Evolutionary conservation across 2,329 filamentous ascomycete genomes (phyloP), one percentile per base, ranked within the genome.

Genomic region (Arachnomyces sp.): DNA sequence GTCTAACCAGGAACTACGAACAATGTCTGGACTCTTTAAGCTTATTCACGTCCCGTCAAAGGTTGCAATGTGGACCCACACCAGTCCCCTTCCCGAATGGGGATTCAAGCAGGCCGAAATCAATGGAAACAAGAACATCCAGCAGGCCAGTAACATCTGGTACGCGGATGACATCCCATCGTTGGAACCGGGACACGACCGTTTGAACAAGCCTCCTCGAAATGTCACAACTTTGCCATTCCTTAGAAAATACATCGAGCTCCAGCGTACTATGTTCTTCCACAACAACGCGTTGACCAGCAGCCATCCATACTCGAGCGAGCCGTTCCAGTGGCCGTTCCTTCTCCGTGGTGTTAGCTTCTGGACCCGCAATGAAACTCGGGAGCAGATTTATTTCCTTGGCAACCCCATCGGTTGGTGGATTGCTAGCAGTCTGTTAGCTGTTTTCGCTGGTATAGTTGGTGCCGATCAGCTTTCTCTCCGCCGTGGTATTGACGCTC

Each of bases 31-130:
- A 46, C 85, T 95, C 67, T 95, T 98, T 77, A 96, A 95, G 69
- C 76, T 98, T 44, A 78, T 98, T 53, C 92, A 98, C 65, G 80
- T 85, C 56, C 88, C 90, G 6, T 93, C 87, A 63, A 94, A 93
- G 63, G 92, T 98, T 37, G 90, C 92, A 50, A 94, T 98, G 90
- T 98, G 92, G 92, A 98, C 92, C 18, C 90, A 96, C 64, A 84
- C 84, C 28, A 92, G 81, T 44, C 86, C 92, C 36, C 78, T 98
- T n/a, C 92, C 92, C 3, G 92, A 98, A 3, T 98, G 92, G 92
- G 92, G 77, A 17, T 90, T 85, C 71, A 92, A 93, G 64, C 92
- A 98, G 65, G 90, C 94, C 57, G 92, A 98, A 63, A 95, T 98
- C 72, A 98, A 98, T 64, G 92, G 92, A 44, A 98, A 98, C 74